Conservation (phyloP, 1,139 yeast genomes). For the Saccharomyces pastorianus region DNA sequence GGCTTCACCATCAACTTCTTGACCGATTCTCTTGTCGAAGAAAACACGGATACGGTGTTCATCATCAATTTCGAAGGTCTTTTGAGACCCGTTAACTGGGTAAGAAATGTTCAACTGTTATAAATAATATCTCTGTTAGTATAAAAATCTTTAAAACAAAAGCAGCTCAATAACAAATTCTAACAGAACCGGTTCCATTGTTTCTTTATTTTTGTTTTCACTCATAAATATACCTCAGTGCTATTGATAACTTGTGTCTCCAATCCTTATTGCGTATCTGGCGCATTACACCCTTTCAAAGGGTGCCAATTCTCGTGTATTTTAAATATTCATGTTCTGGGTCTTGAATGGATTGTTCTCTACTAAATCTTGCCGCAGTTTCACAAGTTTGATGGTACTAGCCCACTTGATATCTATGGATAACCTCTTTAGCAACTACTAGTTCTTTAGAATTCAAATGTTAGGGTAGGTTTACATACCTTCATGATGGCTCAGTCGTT, state of each 20-base stretch:
- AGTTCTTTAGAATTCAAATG: not conserved
- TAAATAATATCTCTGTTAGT: conserved; percentile 8
- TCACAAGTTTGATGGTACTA: not conserved
- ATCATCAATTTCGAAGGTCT: conserved; percentile 94
- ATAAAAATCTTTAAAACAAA: conserved; percentile 52
- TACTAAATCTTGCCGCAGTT: not conserved
- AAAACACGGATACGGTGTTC: conserved; percentile 98
- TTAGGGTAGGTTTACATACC: not conserved
- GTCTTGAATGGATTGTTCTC: conserved; percentile 36
- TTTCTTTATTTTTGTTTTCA: not conserved
- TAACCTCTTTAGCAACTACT: not conserved
- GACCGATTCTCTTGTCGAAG: conserved; percentile 99
- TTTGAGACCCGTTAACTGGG: conserved; percentile 99
- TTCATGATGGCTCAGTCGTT: not conserved
- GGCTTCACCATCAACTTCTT: conserved; percentile 98
- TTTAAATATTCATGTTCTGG: no score
- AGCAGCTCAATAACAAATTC: conserved; percentile 34
- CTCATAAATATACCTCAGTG: conserved; percentile 65
- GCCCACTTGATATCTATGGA: not conserved
- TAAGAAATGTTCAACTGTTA: conserved; percentile 91
- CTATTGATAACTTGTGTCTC: no score
- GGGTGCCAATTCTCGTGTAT: no score
- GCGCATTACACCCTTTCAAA: no score
- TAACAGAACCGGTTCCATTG: conserved; percentile 29
- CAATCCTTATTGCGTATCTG: conserved; percentile 43